Evolutionary conservation across 257 asterid genomes (phyloP), one percentile per base, ranked within the genome.

Genomic region (Solanum lycopersicoides): DNA sequence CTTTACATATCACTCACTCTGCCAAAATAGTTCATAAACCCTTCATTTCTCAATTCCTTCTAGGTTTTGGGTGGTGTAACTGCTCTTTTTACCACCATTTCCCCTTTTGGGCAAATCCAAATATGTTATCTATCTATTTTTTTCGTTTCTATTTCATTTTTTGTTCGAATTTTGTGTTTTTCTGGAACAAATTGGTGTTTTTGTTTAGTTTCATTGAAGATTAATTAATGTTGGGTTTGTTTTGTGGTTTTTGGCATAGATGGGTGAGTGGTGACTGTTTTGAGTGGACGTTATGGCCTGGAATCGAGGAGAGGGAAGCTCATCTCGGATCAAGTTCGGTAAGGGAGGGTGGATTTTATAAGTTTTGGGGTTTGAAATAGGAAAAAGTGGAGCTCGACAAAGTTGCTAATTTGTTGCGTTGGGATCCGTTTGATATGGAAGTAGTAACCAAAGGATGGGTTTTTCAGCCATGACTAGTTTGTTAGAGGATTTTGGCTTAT

Each of bases 391-490:
- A 87, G 34, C 20, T 47, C 59, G 45, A 76, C 83, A 89, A 94
- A 37, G 39, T 37, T 4, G 39, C 39, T 37, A 37, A 88, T 37
- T 35, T 37, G 86, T 91, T 96, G 89, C 98, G 95, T 11, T 56
- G n/a, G 32, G 96, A 93, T 91, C 97, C 97, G 7, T 95, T 95
- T 76, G 93, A 86, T 66, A 91, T 91, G 92, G 39, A 87, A 75
- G 86, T 32, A 82, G 71, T 50, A 89, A 92, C 82, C 87, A 90
- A 13, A 53, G 63, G n/a, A 53, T 15, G 23, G 60, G 9, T 16
- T 42, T 93, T 50, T 86, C 90, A 0, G 87, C 92, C 73, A 53
- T 93, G 82, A 77, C 88, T 28, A 90, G 89, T 82, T 93, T 89
- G 94, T 82, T 93, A 18, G 94, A 91, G 89, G 95, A 93, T n/a